phyloP scores from a whole-genome alignment of 2,329 filamentous ascomycete genomes.

The Talaromyces atroroseus region DNA sequence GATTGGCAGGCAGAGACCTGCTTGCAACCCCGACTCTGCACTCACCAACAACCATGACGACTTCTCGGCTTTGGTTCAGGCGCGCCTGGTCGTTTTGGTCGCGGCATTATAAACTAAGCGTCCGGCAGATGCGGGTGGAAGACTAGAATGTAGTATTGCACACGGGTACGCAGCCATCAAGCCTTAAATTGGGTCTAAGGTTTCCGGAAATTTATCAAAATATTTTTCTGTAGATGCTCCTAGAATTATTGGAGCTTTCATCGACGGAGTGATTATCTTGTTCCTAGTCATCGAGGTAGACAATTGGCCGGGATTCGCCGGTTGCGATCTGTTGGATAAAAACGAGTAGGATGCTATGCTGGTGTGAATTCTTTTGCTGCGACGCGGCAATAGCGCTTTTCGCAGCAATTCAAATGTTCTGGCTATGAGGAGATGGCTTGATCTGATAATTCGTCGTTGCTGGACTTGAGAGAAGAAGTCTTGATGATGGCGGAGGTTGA shows the following conservation, averaged over 20 bases:
- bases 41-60: slow-evolving; percentile 64
- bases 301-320: slow-evolving; percentile 6
- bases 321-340: background rate
- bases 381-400: background rate
- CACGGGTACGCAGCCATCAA: slow-evolving; percentile 12
- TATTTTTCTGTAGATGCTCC: slow-evolving; percentile 13
- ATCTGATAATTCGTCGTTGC: background rate
- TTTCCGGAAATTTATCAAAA: slow-evolving; percentile 6
- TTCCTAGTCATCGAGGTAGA: slow-evolving; percentile 15
- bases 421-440: background rate
- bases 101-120: slow-evolving; percentile 49
- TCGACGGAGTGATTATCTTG: slow-evolving; percentile 6
- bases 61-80: slow-evolving; percentile 62
- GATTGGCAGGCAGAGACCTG: background rate
- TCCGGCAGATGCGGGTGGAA: background rate
- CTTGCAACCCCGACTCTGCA: slow-evolving; percentile 8
- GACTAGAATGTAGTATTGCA: background rate
- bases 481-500: background rate
- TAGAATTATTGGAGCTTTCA: slow-evolving; percentile 14
- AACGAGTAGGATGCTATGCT: background rate
- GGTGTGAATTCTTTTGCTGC: background rate
- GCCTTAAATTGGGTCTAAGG: slow-evolving; percentile 3
- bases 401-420: background rate
- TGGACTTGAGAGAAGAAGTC: background rate
- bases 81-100: slow-evolving; percentile 59